Evolutionary conservation across 2,329 filamentous ascomycete species (phyloP).

Genomic region (Tolypocladium amazonense): DNA sequence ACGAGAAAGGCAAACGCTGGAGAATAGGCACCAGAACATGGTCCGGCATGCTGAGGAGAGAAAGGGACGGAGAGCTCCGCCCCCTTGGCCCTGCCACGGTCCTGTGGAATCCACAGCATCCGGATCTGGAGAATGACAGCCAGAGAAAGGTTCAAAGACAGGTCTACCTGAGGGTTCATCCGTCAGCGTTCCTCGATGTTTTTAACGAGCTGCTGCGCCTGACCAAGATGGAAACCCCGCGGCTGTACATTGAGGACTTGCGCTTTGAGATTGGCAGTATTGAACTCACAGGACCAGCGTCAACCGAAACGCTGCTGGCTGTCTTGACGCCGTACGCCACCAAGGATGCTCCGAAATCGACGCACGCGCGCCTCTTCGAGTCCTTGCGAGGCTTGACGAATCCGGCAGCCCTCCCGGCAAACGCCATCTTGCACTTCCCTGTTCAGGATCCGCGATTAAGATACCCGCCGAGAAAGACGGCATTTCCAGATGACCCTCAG

Average conservation of each 20-base stretch:
- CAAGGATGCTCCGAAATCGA: constrained; percentile 13
- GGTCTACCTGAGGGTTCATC: constrained; percentile 68
- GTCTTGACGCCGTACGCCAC: constrained; percentile 47
- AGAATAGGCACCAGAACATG: constrained; percentile 40
- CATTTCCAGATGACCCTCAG: constrained; percentile 27
- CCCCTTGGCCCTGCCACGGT: constrained; percentile 63
- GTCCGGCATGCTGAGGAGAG: constrained; percentile 39
- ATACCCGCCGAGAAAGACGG: constrained; percentile 56
- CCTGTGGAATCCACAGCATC: constrained; percentile 55
- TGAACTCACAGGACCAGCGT: constrained; percentile 53
- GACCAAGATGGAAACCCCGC: constrained; percentile 49
- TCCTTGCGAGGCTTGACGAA: constrained; percentile 52
- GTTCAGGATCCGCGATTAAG: constrained; percentile 70
- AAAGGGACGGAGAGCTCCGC: constrained; percentile 39
- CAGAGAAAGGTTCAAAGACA: constrained; percentile 23
- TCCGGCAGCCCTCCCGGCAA: constrained; percentile 56
- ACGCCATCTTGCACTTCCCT: constrained; percentile 61
- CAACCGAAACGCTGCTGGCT: constrained; percentile 66
- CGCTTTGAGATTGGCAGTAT: constrained; percentile 57
- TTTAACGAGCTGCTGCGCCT: constrained; percentile 53
- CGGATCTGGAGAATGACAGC: constrained; percentile 12
- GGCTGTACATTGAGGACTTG: constrained; percentile 55
- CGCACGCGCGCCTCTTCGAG: constrained; percentile 38
- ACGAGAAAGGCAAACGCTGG: constrained; percentile 60
- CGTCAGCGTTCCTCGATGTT: constrained; percentile 62